Base-by-base conservation (phyloP, 345 rosid genomes). In the Camelina neglecta region DNA sequence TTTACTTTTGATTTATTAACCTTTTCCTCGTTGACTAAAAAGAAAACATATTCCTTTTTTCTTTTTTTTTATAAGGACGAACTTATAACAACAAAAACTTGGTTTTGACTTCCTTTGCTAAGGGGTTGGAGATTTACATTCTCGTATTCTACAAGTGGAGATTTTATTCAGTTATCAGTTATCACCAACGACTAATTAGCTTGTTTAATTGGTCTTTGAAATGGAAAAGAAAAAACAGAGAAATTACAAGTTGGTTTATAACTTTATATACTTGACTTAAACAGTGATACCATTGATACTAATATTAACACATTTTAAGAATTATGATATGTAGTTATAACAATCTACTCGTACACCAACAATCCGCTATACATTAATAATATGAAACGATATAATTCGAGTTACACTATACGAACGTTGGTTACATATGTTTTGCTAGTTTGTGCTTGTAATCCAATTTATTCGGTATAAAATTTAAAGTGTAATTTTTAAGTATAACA, bases 21-120 rank as follows among this genome's bases (percentile, higher is more conserved):
- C 26, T 68, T 68, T 67, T 61, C 26, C 48, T 61, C 42, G 50
- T 75, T 75, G 74, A 75, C 79, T 41, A 61, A 42, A 10, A 20
- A 38, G 1, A 4, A 0, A n/a, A 54, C 7, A 1, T 23, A 61
- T 68, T 1, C 7, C 7, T 10, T 53, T 23, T 2, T 29, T 29
- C 23, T 4, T 29, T 29, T 29, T 29, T 29, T 29, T 29, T 1
- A 4, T 11, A 5, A 44, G 23, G 3, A 50, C 65, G 31, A 41
- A 21, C 38, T 53, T 20, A 35, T 2, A 1, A 20, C 7, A 50
- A 5, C 9, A 20, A 20, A 51, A 8, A 9, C 0, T 44, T 44
- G 39, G 24, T 50, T 71, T 77, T 65, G 73, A 71, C 76, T 71
- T 71, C 62, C 33, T 21, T 58, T 49, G 2, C 48, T 26, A 10